Evolutionary conservation across 805 yeast genomes (phyloP).

Genomic region (Candida multigemmis): DNA sequence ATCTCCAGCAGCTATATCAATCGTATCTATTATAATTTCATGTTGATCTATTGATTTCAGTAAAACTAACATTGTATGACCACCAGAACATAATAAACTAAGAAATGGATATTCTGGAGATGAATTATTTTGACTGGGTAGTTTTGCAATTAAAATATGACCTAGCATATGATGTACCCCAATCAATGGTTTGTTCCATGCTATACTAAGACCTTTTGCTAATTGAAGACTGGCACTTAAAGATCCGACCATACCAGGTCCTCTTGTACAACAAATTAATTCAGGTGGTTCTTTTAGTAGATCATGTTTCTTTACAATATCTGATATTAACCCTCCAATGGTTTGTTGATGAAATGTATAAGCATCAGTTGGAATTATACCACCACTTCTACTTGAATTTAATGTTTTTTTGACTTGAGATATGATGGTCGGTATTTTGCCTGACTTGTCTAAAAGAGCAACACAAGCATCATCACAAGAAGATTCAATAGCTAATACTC

Average conservation of each 20-base stretch:
- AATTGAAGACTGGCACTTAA: slow-evolving; percentile 73
- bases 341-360: slow-evolving; percentile 63
- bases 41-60: slow-evolving; percentile 57
- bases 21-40: slow-evolving; percentile 61
- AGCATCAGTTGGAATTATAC: slow-evolving; percentile 83
- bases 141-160: slow-evolving; percentile 53
- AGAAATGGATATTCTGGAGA: slow-evolving; percentile 58
- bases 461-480: slow-evolving; percentile 96
- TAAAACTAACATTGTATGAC: slow-evolving; percentile 83
- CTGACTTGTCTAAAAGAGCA: slow-evolving; percentile 53
- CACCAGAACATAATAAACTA: slow-evolving; percentile 81
- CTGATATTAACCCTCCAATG: slow-evolving; percentile 42
- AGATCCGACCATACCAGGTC: slow-evolving; percentile 95
- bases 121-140: slow-evolving; percentile 28
- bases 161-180: slow-evolving; percentile 98
- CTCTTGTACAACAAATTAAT: slow-evolving; percentile 81
- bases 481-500: slow-evolving; percentile 79
- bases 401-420: slow-evolving; percentile 60
- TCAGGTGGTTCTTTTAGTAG: slow-evolving; percentile 42
- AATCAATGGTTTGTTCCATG: slow-evolving; percentile 66
- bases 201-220: slow-evolving; percentile 78
- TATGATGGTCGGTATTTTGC: slow-evolving; percentile 37
- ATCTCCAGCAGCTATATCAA: slow-evolving; percentile 91
- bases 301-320: slow-evolving; percentile 30
- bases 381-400: slow-evolving; percentile 62